Percentiles rank a stretch among this genome's conserved stretches.
phyloP scores from a whole-genome alignment of 192 early-diverging fungal species.

The Rhizophagus clarus region DNA sequence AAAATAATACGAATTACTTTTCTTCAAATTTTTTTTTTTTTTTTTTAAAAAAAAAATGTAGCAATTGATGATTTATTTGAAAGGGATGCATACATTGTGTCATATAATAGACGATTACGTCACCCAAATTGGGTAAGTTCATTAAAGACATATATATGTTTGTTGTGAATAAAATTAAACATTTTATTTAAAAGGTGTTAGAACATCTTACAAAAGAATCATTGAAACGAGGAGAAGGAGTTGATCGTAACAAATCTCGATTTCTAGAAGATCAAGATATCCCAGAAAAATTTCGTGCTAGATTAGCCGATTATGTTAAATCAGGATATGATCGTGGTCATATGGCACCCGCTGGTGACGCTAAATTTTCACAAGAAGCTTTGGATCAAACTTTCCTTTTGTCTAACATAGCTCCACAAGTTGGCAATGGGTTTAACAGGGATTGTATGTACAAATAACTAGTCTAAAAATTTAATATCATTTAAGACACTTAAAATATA shows the following conservation, averaged over 20 bases:
- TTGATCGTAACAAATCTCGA: conserved; percentile 64
- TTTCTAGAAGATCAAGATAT: conserved; percentile 81
- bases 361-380: conserved; percentile 65
- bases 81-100: conserved; percentile 70
- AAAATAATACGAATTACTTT: too few relatives aligned
- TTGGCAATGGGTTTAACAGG: conserved; percentile 87
- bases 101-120: conserved; percentile 74
- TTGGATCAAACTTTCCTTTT: conserved; percentile 89
- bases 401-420: conserved; percentile 80
- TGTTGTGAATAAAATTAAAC: background rate
- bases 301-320: conserved; percentile 75
- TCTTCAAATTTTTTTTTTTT: too few relatives aligned
- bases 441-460: conserved; percentile 56
- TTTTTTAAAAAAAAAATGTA: conserved; percentile 30
- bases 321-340: conserved; percentile 92
- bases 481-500: background rate
- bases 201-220: conserved; percentile 68
- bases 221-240: conserved; percentile 58
- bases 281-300: conserved; percentile 75
- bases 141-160: background rate
- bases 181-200: conserved; percentile 45
- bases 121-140: conserved; percentile 73
- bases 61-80: conserved; percentile 75
- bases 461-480: background rate
- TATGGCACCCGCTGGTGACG: conserved; percentile 90